These are phyloP conservation scores for Gynochthodes officinalis DNA, from an alignment of 257 asterid genomes.

Conservation along the genomic window DNA sequence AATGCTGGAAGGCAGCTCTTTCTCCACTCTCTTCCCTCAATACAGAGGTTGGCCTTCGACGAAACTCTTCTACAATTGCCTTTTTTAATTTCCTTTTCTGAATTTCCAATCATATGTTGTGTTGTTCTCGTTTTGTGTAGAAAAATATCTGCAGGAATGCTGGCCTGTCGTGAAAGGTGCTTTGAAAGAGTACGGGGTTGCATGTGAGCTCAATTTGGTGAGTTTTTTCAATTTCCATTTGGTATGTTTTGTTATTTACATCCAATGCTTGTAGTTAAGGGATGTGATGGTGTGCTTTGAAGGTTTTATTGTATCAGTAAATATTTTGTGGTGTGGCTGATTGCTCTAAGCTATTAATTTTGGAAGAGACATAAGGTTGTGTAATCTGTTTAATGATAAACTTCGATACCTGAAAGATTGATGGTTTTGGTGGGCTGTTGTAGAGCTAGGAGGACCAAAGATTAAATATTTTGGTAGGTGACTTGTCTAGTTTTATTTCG, in stretches of 20 bases:
- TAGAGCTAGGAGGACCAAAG: neutral
- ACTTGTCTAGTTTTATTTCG: neutral
- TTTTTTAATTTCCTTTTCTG: neutral
- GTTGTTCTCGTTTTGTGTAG: conserved; percentile 28
- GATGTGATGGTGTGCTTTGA: neutral
- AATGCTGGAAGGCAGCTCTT: conserved; percentile 63
- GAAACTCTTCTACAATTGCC: neutral
- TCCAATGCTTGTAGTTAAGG: neutral
- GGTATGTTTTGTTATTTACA: neutral
- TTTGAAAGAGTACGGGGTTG: conserved; percentile 63
- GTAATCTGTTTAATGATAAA: too few species aligned
- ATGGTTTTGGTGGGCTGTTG: neutral
- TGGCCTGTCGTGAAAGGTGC: conserved; percentile 82
- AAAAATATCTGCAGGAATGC: conserved; percentile 83
- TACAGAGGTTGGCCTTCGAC: conserved; percentile 34
- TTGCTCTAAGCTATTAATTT: neutral
- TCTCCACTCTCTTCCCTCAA: conserved; percentile 72
- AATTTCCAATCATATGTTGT: neutral
- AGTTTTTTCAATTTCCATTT: conserved; percentile 13
- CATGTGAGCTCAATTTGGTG: conserved; percentile 72
- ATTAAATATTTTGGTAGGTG: neutral
- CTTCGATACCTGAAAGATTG: neutral
- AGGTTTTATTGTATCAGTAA: neutral
- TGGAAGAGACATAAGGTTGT: neutral
- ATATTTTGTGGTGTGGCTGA: neutral